Base-by-base conservation (phyloP, 179 eudicot species). In the Monotropa hypopitys region DNA sequence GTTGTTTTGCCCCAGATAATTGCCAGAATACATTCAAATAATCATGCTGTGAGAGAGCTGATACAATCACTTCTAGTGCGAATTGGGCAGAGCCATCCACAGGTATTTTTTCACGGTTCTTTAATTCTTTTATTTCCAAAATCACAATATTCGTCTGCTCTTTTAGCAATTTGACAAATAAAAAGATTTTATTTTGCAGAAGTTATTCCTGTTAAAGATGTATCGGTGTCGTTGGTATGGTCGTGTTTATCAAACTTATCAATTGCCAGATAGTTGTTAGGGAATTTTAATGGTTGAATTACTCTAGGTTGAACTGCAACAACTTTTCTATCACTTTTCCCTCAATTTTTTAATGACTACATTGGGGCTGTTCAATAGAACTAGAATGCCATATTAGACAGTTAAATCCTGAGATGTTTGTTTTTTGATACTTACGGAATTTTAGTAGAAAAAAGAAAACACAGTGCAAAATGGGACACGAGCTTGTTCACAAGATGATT, bases 1-100 rank as follows among this genome's bases (percentile, higher is more conserved):
- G 99, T 88, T 80, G 99, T 95, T 83, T 84, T 95, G 77, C 99
- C 99, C 76, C 98, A 95, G 81, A 93, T 93, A 70, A 95, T 95
- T 82, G 99, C 98, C 47, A 86, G 98, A 71, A 95, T 95, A 83
- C 99, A 95, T 86, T 95, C 99, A 50, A 93, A 95, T 83, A 91
- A 89, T 78, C 89, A 84, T 59, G 99, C 97, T 40, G 97, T 95
- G 68, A 91, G 99, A 85, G 97, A 89, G 83, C 87, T 91, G 47
- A 91, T 93, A 85, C 99, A 95, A 79, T 89, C 97, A 32, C 91
- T 95, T 77, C 76, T 95, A 83, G 99, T 95, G 78, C 91, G 96
- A 75, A 95, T 95, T 70, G 99, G 99, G 53, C 90, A 91, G 78
- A 89, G 83, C 83, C 99, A 95, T 83, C 99, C 99, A 72, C 99